Percentiles rank a stretch among this genome's conserved stretches.
Evolutionary conservation across 1,284 basidiomycete species (phyloP).

Genomic region (Microbotryum lychnidis-dioicae): DNA sequence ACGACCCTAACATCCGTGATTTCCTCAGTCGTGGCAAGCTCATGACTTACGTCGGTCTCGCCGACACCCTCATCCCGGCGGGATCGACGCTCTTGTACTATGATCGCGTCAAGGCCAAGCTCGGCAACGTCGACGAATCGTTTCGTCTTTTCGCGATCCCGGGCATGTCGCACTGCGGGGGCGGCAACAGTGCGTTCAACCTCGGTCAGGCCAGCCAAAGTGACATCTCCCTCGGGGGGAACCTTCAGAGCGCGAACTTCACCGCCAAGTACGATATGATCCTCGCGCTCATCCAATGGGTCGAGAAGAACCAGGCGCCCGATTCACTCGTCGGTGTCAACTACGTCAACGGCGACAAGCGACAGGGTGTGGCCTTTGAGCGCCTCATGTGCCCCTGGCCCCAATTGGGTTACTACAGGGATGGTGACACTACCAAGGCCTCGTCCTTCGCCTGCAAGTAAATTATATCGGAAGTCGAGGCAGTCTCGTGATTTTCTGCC

Average conservation of each 20-base stretch:
- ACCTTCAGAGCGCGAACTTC: not conserved
- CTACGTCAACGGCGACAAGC: constrained; percentile 10
- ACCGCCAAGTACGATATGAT: constrained; percentile 17
- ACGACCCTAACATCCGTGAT: constrained; percentile 21
- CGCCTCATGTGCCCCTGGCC: constrained; percentile 13
- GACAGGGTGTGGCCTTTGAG: constrained; percentile 2
- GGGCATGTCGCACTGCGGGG: constrained; percentile 17
- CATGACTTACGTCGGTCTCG: constrained; percentile 27
- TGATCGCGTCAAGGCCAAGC: constrained; percentile 22
- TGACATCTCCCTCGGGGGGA: not conserved
- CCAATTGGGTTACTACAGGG: constrained; percentile 1
- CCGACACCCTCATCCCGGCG: constrained; percentile 30
- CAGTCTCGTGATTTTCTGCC: too few relatives aligned
- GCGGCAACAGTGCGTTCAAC: constrained; percentile 15
- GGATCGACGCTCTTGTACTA: constrained; percentile 16
- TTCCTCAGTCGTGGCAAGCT: constrained; percentile 33
- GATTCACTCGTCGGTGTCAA: constrained; percentile 10
- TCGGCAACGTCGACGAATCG: constrained; percentile 20
- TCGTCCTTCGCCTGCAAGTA: constrained; percentile 10
- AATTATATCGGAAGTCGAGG: too few relatives aligned
- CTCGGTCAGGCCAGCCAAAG: constrained; percentile 10
- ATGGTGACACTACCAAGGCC: constrained; percentile 11
- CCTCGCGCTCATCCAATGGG: constrained; percentile 20
- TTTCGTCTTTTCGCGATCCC: constrained; percentile 25
- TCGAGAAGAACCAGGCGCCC: constrained; percentile 16